Conservation (phyloP, 2,329 filamentous ascomycete genomes). For the Cytospora paraplurivora region DNA sequence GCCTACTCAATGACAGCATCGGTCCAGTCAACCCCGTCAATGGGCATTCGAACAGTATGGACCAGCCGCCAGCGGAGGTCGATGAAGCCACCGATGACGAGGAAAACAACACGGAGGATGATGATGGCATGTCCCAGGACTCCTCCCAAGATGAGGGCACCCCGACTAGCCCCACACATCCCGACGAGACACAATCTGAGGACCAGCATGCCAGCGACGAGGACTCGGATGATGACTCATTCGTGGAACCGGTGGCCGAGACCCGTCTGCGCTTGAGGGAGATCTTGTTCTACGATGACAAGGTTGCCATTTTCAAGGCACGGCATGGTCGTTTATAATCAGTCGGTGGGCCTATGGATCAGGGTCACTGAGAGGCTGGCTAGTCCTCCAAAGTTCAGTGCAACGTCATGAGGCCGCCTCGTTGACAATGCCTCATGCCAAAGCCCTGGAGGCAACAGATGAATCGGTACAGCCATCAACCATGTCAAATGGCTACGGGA, state of each 20-base stretch:
- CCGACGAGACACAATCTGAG: conserved; percentile 41
- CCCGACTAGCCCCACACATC: conserved; percentile 29
- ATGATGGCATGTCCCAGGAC: conserved; percentile 51
- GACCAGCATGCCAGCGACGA: conserved; percentile 35
- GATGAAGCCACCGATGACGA: conserved; percentile 36
- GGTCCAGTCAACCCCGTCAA: conserved; percentile 25
- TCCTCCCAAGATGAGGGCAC: conserved; percentile 41
- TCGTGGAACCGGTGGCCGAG: conserved; percentile 47
- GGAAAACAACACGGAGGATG: conserved; percentile 38
- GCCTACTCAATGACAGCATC: conserved; percentile 25
- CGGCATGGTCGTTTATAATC: conserved; percentile 58
- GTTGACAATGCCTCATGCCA: neutral
- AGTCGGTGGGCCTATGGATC: neutral
- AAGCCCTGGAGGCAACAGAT: neutral
- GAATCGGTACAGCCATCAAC: neutral
- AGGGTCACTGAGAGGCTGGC: neutral
- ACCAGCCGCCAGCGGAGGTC: conserved; percentile 30
- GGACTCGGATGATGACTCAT: conserved; percentile 49
- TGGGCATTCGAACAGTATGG: conserved; percentile 22
- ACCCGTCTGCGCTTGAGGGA: conserved; percentile 67
- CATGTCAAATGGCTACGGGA: neutral
- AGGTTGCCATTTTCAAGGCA: conserved; percentile 78
- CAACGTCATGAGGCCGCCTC: neutral
- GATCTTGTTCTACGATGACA: conserved; percentile 84
- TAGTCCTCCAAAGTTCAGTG: neutral